A percentile compares a stretch with the other conserved stretches of the same genome.
Conservation (phyloP, 1,284 basidiomycete genomes). For the Fomitiporia mediterranea region DNA sequence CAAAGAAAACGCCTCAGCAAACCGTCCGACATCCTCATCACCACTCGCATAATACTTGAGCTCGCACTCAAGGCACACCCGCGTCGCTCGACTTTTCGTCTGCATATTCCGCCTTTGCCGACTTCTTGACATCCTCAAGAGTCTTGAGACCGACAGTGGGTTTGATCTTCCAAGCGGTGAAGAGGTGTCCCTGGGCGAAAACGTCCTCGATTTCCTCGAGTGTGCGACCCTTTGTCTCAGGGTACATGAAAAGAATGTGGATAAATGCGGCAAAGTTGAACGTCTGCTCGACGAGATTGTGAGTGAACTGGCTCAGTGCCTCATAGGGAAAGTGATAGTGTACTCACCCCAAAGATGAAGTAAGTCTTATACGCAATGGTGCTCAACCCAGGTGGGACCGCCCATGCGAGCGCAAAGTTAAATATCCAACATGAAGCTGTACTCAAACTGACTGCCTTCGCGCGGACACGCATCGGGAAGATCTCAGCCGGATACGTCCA, state of each 20-base stretch:
- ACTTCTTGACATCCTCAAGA: constrained; percentile 37
- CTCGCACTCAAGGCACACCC: background rate
- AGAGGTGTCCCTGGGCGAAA: constrained; percentile 62
- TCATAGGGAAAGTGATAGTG: constrained; percentile 40
- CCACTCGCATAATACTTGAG: too few species aligned
- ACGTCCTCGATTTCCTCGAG: constrained; percentile 76
- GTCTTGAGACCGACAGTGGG: constrained; percentile 60
- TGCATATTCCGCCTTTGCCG: constrained; percentile 1
- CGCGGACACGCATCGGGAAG: constrained; percentile 42
- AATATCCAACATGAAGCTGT: constrained; percentile 64
- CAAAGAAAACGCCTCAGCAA: too few species aligned
- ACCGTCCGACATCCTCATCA: too few species aligned
- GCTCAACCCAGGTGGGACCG: constrained; percentile 51
- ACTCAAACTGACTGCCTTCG: constrained; percentile 15
- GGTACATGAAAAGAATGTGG: constrained; percentile 71
- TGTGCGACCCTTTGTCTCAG: constrained; percentile 66
- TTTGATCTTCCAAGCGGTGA: constrained; percentile 65
- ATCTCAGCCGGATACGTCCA: constrained; percentile 67
- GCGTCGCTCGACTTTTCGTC: constrained; percentile 20
- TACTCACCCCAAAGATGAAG: constrained; percentile 60
- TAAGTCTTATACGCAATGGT: constrained; percentile 44
- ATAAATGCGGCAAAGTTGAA: constrained; percentile 72
- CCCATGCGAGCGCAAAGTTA: constrained; percentile 69
- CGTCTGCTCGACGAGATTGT: constrained; percentile 26
- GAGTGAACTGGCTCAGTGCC: background rate